Conservation (phyloP, 139 green algal genomes). For the Gonium pectorale region DNA sequence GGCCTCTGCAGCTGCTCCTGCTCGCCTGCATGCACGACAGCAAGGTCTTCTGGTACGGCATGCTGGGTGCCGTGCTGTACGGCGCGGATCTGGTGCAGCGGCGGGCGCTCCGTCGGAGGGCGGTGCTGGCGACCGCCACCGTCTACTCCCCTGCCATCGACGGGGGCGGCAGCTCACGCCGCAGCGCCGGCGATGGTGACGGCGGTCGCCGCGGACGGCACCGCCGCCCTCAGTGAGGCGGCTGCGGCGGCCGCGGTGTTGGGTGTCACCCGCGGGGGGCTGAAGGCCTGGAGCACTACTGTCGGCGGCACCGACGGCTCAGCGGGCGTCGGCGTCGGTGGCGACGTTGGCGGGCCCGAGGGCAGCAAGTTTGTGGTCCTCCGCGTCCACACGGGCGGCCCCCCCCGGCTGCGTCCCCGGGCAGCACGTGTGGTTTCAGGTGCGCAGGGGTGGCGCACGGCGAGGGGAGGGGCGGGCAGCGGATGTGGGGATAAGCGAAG, state of each 20-base stretch:
- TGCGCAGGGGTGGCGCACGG: background rate
- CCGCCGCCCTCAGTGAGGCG: background rate
- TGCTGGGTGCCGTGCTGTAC: conserved; percentile 23
- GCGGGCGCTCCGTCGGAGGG: background rate
- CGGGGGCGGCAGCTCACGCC: background rate
- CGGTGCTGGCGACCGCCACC: conserved; percentile 21
- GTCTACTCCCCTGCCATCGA: conserved; percentile 10
- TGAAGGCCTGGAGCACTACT: no score
- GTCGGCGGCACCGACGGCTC: no score
- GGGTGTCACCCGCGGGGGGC: background rate
- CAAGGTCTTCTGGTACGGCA: conserved; percentile 29
- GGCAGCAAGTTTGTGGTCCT: conserved; percentile 25
- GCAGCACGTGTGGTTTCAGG: conserved; percentile 27
- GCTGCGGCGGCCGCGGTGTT: background rate
- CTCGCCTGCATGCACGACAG: conserved; percentile 27
- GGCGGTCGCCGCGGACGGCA: background rate
- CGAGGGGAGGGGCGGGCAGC: no score
- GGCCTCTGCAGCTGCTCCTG: background rate
- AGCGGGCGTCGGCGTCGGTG: background rate
- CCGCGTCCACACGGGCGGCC: background rate
- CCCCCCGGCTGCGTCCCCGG: conserved; percentile 3
- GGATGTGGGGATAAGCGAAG: no score
- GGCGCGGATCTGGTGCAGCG: conserved; percentile 19
- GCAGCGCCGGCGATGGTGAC: background rate
- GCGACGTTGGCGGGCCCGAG: background rate